Percentiles rank a stretch among this genome's conserved stretches.
Evolutionary conservation across 2,329 filamentous ascomycete species (phyloP).

Genomic region (Sporothrix brasiliensis): DNA sequence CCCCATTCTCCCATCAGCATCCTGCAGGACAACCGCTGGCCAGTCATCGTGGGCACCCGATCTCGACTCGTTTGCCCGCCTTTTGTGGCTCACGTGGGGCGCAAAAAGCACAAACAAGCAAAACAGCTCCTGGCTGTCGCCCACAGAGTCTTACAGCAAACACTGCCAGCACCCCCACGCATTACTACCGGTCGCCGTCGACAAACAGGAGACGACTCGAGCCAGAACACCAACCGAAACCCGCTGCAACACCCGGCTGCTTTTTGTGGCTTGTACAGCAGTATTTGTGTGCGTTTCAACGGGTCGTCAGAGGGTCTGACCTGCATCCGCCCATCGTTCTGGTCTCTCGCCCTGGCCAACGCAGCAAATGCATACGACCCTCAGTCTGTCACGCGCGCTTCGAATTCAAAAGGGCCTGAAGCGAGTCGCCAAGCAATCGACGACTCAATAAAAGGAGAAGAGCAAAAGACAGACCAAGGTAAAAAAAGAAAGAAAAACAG

Average conservation of each 20-base stretch:
- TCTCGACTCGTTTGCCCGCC: slow-evolving; percentile 7
- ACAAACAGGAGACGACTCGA: slow-evolving; percentile 7
- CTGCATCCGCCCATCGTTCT: slow-evolving; percentile 14
- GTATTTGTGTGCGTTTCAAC: background rate
- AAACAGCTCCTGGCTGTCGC: background rate
- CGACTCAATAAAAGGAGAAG: background rate
- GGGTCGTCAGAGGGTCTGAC: background rate
- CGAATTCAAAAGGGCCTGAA: background rate
- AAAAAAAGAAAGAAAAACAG: background rate
- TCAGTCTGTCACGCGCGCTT: slow-evolving; percentile 13
- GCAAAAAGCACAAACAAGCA: background rate
- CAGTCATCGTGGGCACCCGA: slow-evolving; percentile 17
- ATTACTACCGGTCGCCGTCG: slow-evolving; percentile 10
- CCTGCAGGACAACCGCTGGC: slow-evolving; percentile 1
- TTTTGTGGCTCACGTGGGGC: slow-evolving; percentile 25
- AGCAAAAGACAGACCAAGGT: no score
- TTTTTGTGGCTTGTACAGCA: slow-evolving; percentile 13
- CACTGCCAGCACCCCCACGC: slow-evolving; percentile 21
- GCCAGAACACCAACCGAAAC: slow-evolving; percentile 14
- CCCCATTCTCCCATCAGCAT: background rate
- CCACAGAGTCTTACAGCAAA: background rate
- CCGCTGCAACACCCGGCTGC: background rate
- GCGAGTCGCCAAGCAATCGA: background rate
- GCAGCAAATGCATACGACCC: slow-evolving; percentile 28
- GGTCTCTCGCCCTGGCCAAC: slow-evolving; percentile 8